Base-by-base conservation (phyloP, 352 stramenopile genomes). In the Pythium rishiriense region DNA sequence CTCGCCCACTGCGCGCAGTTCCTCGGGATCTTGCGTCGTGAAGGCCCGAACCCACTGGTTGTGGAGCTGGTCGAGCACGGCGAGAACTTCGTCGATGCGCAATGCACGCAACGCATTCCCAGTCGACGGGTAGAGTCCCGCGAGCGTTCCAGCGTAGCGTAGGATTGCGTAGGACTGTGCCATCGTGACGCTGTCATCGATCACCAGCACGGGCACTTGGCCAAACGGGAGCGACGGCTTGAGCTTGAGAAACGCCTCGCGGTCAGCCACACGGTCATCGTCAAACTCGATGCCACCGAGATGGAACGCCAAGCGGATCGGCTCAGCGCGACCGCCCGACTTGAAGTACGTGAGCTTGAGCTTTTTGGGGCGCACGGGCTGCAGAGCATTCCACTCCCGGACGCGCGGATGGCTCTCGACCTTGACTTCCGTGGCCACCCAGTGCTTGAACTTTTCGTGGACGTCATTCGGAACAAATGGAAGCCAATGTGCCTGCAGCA, bases 131-230 rank as follows among this genome's bases (percentile, higher is more conserved):
- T 65, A 65, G 15, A 80, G 73, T 19, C 70, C 68, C 10, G 67
- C 61, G 29, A 91, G 64, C 3, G 78, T 79, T 7, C 85, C 87
- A 9, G 70, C 79, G 51, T 78, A 93, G 12, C 83, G 75, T 50
- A 93, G 60, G 35, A 91, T 83, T 3, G 77, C 72, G 9, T 73
- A 54, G 24, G 70, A 75, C 52, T 94, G 73, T 3, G 64, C 61
- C 6, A 50, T 52, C 43, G 68, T 31, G 19, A 39, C 7, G 8
- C 76, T 35, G 5, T 59, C 54, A n/a, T 64, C 58, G 8, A 70
- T 43, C 24, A 72, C 61, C 3, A 79, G 60, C 48, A 66, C 66
- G 21, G 69, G 72, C n/a, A 76, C 1, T 42, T 73, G 62, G 3
- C 53, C 68, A 29, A 63, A 69, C 5, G 64, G 69, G 29, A 77